A percentile compares a stretch with the other conserved stretches of the same genome.
phyloP scores from a whole-genome alignment of 2,329 filamentous ascomycete genomes.

The Rhinocladiella similis region DNA sequence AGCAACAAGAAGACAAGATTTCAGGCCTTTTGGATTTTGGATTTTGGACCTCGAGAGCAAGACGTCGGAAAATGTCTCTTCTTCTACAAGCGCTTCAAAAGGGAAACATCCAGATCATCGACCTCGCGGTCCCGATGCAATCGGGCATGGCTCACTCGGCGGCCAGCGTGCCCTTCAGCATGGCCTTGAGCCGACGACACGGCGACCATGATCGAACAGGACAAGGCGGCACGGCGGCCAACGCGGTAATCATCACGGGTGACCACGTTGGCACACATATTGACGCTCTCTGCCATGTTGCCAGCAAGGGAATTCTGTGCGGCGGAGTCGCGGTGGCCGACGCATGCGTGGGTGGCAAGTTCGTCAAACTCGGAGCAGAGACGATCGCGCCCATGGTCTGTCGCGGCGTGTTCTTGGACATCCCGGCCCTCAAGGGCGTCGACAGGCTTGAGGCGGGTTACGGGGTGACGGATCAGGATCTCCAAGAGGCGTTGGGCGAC shows the following conservation, averaged over 20 bases:
- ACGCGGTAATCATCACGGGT: conserved; percentile 7
- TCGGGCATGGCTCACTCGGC: conserved; percentile 23
- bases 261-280: conserved; percentile 17
- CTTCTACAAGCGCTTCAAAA: conserved; percentile 10
- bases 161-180: conserved; percentile 17
- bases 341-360: background rate
- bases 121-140: conserved; percentile 22
- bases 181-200: conserved; percentile 8
- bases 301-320: conserved; percentile 7
- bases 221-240: conserved; percentile 1
- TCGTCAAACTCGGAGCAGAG: conserved; percentile 1
- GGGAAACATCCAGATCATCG: conserved; percentile 17
- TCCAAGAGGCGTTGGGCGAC: conserved; percentile 8
- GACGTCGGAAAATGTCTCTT: conserved; percentile 2
- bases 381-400: conserved; percentile 9
- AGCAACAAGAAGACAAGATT: too few species aligned
- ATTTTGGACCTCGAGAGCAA: too few species aligned
- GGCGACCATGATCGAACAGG: background rate
- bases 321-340: conserved; percentile 5
- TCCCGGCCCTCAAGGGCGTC: conserved; percentile 8
- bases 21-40: too few species aligned
- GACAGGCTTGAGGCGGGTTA: conserved; percentile 6
- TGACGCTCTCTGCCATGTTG: conserved; percentile 10
- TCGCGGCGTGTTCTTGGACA: conserved; percentile 11
- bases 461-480: conserved; percentile 7